A percentile compares a stretch with the other conserved stretches of the same genome.
These are phyloP conservation scores for Trametes meyenii DNA, from an alignment of 768 basidiomycete species.

Conservation along the genomic window DNA sequence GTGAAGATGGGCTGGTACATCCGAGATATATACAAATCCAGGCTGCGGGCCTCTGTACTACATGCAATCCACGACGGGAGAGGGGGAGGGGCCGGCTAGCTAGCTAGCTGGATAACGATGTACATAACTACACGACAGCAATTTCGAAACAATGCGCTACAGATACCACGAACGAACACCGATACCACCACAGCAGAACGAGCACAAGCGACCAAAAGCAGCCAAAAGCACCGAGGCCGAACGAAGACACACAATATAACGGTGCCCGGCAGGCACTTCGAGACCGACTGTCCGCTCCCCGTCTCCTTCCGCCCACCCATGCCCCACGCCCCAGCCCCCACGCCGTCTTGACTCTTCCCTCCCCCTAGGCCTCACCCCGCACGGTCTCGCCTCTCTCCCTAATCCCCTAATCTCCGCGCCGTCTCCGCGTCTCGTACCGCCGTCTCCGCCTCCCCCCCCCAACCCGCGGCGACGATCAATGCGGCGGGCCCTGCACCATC, in stretches of 20 bases:
- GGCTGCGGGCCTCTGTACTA: neutral
- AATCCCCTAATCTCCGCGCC: neutral
- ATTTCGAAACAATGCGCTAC: neutral
- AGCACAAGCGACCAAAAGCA: neutral
- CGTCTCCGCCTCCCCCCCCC: too few relatives aligned
- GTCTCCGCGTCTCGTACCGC: neutral
- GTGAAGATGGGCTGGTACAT: neutral
- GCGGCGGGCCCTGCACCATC: slow-evolving; percentile 18
- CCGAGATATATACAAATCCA: slow-evolving; percentile 2
- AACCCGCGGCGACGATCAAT: slow-evolving; percentile 9
- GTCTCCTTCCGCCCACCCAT: neutral
- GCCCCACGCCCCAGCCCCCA: neutral
- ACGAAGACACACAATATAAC: neutral
- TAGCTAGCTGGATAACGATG: neutral
- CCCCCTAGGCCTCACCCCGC: neutral
- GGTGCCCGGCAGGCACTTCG: neutral
- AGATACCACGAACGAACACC: neutral
- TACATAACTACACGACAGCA: neutral
- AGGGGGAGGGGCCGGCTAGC: neutral
- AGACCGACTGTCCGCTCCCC: neutral
- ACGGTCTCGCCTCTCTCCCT: neutral
- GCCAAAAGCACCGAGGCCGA: neutral
- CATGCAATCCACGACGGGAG: neutral
- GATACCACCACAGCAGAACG: neutral
- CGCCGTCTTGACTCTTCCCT: neutral